These are phyloP conservation scores for Baeospora myosura DNA, from an alignment of 1,284 basidiomycete genomes.

Conservation along the genomic window DNA sequence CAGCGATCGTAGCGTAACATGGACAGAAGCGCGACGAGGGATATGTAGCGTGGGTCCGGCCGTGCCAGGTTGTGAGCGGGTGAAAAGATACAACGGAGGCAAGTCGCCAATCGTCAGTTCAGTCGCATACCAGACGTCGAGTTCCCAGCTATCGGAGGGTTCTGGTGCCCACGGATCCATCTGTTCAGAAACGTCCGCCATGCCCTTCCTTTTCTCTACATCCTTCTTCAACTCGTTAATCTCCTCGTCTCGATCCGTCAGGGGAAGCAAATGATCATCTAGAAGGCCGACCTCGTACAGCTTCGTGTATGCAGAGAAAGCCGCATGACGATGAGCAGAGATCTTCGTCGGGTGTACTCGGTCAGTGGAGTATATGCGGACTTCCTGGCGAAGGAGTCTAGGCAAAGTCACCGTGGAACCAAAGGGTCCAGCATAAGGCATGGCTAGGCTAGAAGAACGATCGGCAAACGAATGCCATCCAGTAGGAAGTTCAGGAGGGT, in stretches of 20 bases:
- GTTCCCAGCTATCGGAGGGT: too few species aligned
- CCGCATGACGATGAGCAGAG: conserved; percentile 61
- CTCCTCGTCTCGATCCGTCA: conserved; percentile 55
- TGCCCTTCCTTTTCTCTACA: conserved; percentile 52
- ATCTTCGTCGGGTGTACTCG: conserved; percentile 44
- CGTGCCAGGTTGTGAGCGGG: conserved; percentile 30
- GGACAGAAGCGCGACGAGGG: conserved; percentile 29
- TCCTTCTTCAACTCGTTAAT: conserved; percentile 54
- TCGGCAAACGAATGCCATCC: conserved; percentile 51
- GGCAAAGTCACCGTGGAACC: conserved; percentile 61
- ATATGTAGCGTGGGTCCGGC: conserved; percentile 45
- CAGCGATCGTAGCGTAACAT: conserved; percentile 23
- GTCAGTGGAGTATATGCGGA: conserved; percentile 46
- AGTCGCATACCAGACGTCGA: conserved; percentile 41
- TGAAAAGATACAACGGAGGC: conserved; percentile 45
- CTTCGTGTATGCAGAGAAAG: conserved; percentile 59
- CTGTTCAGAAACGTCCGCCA: conserved; percentile 49
- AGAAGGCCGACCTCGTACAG: conserved; percentile 57
- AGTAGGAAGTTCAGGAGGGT: conserved; percentile 55
- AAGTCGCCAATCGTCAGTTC: conserved; percentile 43
- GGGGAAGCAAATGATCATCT: conserved; percentile 67
- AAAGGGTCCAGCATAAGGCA: conserved; percentile 47
- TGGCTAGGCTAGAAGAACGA: conserved; percentile 10
- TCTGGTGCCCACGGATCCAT: conserved; percentile 54
- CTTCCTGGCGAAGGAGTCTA: conserved; percentile 39